Percentiles rank a stretch among this genome's conserved stretches.
phyloP scores from a whole-genome alignment of 2,329 filamentous ascomycete genomes.

The Diaporthe amygdali region DNA sequence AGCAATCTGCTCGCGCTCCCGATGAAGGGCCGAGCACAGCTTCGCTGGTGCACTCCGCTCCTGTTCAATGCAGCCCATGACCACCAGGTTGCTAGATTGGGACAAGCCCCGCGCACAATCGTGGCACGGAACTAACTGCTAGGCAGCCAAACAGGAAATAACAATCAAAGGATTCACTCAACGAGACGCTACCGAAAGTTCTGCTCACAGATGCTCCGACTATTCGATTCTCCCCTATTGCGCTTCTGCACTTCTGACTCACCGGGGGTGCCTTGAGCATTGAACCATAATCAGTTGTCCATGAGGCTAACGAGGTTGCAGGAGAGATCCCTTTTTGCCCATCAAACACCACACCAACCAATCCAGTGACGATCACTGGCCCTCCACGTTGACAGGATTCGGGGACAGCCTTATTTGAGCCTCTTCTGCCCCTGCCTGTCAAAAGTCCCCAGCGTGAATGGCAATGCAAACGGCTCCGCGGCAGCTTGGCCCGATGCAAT shows the following conservation, averaged over 20 bases:
- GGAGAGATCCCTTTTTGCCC: background rate
- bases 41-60: background rate
- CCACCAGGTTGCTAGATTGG: background rate
- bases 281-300: background rate
- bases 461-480: background rate
- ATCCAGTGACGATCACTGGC: background rate
- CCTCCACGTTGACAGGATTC: background rate
- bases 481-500: constrained; percentile 12
- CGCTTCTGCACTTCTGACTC: background rate
- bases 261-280: no score
- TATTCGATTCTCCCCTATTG: background rate
- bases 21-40: background rate
- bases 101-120: constrained; percentile 6
- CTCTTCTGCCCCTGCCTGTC: background rate
- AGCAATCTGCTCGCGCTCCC: background rate
- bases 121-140: constrained; percentile 5
- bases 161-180: background rate
- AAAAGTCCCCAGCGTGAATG: background rate
- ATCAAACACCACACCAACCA: background rate
- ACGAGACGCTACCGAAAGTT: background rate
- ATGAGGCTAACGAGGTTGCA: background rate
- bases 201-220: background rate
- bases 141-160: background rate
- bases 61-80: background rate
- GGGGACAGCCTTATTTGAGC: constrained; percentile 4